These are phyloP conservation scores for Skeletonema potamos DNA, from an alignment of 108 stramenopile species.

Conservation along the genomic window DNA sequence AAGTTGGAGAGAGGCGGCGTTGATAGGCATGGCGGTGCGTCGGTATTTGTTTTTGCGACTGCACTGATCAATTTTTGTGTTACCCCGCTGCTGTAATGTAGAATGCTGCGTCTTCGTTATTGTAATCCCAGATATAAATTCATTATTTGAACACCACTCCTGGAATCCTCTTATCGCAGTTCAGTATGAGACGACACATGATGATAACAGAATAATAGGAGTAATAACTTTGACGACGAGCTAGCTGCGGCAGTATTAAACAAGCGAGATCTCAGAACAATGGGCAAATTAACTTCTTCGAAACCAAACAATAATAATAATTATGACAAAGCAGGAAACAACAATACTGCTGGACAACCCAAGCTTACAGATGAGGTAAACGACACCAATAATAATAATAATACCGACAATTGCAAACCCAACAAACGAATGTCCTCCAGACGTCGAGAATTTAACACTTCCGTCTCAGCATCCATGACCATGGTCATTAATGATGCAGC, in stretches of 20 bases:
- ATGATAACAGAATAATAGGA: too few species aligned
- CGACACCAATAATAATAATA: neutral
- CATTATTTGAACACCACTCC: too few species aligned
- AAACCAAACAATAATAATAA: neutral
- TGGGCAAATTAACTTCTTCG: neutral
- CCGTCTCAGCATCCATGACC: constrained; percentile 18
- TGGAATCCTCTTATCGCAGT: too few species aligned
- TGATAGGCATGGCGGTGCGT: too few species aligned
- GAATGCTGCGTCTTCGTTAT: too few species aligned
- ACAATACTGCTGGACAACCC: neutral
- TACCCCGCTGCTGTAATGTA: too few species aligned
- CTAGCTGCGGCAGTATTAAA: too few species aligned
- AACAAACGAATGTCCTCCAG: neutral
- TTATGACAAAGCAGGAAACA: neutral
- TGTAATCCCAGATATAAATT: too few species aligned
- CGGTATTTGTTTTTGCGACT: too few species aligned
- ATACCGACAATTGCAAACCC: neutral
- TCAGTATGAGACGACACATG: neutral
- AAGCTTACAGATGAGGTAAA: neutral
- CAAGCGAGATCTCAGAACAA: neutral
- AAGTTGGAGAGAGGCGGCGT: too few species aligned
- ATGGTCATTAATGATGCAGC: constrained; percentile 16
- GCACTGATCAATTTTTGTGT: too few species aligned
- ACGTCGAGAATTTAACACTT: neutral
- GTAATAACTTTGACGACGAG: neutral